Evolutionary conservation across 1,284 basidiomycete genomes (phyloP).

Genomic region (Mycena citricolor): DNA sequence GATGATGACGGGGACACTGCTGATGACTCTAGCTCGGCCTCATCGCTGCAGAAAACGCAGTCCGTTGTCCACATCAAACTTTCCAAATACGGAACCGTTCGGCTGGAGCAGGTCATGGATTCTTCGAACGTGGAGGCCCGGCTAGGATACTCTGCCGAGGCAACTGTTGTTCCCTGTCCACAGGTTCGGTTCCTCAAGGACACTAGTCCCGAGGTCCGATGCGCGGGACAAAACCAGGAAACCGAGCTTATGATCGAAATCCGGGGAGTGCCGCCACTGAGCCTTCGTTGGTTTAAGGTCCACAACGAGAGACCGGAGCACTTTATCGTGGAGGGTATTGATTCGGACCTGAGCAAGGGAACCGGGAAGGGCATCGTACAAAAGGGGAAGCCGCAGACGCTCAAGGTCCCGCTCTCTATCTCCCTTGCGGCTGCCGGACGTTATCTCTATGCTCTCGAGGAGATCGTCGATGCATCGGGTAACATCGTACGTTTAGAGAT

Average conservation of each 20-base stretch:
- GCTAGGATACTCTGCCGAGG: conserved; percentile 63
- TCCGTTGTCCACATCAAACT: conserved; percentile 71
- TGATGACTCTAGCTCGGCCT: conserved; percentile 26
- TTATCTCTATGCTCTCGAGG: conserved; percentile 71
- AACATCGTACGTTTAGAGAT: conserved; percentile 56
- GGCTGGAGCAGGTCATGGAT: conserved; percentile 74
- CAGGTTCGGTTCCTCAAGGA: conserved; percentile 64
- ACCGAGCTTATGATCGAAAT: conserved; percentile 68
- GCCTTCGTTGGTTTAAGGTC: conserved; percentile 73
- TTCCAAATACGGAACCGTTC: conserved; percentile 68
- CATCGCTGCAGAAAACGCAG: conserved; percentile 33
- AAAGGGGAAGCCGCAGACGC: conserved; percentile 46
- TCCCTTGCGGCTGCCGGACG: conserved; percentile 60
- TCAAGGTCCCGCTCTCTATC: conserved; percentile 69
- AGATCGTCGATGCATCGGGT: conserved; percentile 72
- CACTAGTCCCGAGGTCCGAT: conserved; percentile 56
- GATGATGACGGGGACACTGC: conserved; percentile 48
- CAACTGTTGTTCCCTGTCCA: conserved; percentile 83
- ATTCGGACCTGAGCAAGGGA: conserved; percentile 45
- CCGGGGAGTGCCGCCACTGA: conserved; percentile 77
- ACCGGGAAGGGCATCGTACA: conserved; percentile 26
- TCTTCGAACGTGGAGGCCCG: conserved; percentile 64
- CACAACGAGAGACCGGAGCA: conserved; percentile 61
- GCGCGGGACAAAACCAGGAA: conserved; percentile 67
- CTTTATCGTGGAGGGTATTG: conserved; percentile 83